phyloP scores from a whole-genome alignment of 73 alveolate genomes.

The Effrenium voratum region DNA sequence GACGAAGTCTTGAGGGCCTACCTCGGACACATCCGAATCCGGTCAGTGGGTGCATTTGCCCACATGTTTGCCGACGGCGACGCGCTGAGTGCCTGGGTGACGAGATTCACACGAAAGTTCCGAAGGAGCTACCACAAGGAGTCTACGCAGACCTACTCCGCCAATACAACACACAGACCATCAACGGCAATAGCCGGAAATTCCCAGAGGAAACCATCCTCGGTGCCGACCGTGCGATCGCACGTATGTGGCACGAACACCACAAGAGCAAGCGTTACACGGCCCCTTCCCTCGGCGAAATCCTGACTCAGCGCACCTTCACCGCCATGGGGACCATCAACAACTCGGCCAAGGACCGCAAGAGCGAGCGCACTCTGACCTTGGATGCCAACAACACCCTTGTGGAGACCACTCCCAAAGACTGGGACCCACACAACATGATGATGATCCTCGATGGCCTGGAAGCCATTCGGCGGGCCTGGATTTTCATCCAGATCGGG shows the following conservation, averaged over 20 bases:
- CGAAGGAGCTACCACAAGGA: not conserved
- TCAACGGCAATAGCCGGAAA: not conserved
- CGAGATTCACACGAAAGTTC: not conserved
- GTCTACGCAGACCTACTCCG: not conserved
- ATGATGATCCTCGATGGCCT: not conserved
- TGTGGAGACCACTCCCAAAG: not conserved
- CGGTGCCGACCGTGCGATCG: not conserved
- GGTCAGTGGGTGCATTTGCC: not conserved
- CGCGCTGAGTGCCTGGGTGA: not conserved
- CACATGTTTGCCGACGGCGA: not conserved
- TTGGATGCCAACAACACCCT: not conserved
- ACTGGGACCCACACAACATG: not conserved
- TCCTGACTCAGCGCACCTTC: not conserved
- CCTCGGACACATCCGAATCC: not conserved
- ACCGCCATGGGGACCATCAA: not conserved
- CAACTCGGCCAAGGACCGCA: not conserved
- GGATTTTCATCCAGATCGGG: not conserved
- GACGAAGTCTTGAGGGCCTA: not conserved
- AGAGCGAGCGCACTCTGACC: not conserved
- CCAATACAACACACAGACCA: not conserved
- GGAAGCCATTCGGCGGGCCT: not conserved
- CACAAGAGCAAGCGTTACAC: not conserved
- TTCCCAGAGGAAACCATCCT: not conserved
- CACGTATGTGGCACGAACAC: slow-evolving; percentile 4
- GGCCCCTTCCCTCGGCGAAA: not conserved